Percentiles rank a stretch among this genome's conserved stretches.
These are phyloP conservation scores for Penicillium brasilianum DNA, from an alignment of 2,329 filamentous ascomycete species.

Conservation along the genomic window DNA sequence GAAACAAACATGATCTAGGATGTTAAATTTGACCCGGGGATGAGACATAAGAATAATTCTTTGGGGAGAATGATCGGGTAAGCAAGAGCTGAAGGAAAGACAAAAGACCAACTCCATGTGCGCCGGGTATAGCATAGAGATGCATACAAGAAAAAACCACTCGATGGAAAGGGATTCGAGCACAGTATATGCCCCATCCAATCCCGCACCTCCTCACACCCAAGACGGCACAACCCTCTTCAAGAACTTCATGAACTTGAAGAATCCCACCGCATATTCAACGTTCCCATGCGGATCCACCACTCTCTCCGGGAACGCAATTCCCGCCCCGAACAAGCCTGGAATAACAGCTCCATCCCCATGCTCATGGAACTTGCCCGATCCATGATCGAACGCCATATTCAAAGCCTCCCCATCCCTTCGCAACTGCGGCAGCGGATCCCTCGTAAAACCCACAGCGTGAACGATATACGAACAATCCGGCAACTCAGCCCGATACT, in stretches of 20 bases:
- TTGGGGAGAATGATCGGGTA: not conserved
- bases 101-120: not conserved
- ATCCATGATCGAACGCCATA: conserved; percentile 40
- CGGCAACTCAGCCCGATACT: conserved; percentile 55
- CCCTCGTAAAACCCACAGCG: conserved; percentile 62
- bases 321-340: conserved; percentile 65
- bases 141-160: not conserved
- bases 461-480: conserved; percentile 60
- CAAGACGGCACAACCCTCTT: conserved; percentile 61
- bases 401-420: conserved; percentile 37
- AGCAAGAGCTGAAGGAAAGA: not conserved
- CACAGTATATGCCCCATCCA: not conserved
- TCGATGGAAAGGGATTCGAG: not conserved
- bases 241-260: conserved; percentile 69
- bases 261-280: conserved; percentile 66
- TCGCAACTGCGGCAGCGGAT: conserved; percentile 56
- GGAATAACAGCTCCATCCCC: conserved; percentile 50
- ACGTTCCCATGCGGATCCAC: conserved; percentile 66
- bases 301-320: conserved; percentile 67
- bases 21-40: not conserved
- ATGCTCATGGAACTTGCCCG: conserved; percentile 54
- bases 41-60: not conserved
- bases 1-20: not conserved
- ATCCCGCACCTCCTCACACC: conserved; percentile 27
- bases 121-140: not conserved